These are phyloP conservation scores for Lonicera japonica DNA, from an alignment of 129 eudicot species.

Conservation along the genomic window DNA sequence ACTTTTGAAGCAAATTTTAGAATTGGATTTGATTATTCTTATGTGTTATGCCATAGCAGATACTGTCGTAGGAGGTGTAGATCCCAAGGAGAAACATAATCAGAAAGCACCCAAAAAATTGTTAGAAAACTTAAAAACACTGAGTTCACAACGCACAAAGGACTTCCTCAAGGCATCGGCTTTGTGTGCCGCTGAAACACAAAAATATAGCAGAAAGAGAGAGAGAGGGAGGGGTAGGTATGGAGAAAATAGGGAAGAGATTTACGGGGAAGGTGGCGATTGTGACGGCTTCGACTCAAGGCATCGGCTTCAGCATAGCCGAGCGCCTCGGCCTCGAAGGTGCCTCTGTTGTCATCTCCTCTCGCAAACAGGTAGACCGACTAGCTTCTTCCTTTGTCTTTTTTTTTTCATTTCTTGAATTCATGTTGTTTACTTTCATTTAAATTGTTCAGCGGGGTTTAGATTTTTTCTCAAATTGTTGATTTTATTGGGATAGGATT, in stretches of 20 bases:
- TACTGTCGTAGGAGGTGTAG: too few species aligned
- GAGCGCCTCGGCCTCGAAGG: conserved; percentile 92
- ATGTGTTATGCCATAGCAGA: too few species aligned
- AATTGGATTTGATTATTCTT: too few species aligned
- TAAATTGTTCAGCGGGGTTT: too few species aligned
- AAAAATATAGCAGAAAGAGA: too few species aligned
- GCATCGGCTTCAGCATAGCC: conserved; percentile 87
- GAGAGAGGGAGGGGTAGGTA: not conserved
- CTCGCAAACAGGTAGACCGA: conserved; percentile 89
- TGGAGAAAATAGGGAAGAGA: conserved; percentile 59
- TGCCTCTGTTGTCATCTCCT: conserved; percentile 84
- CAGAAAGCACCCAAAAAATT: too few species aligned
- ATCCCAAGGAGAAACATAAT: too few species aligned
- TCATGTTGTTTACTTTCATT: not conserved
- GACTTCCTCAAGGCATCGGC: too few species aligned
- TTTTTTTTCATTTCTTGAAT: not conserved
- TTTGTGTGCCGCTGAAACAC: too few species aligned
- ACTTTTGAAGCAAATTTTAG: too few species aligned
- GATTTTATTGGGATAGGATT: not conserved
- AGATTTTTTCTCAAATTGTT: not conserved
- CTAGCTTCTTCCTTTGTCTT: not conserved
- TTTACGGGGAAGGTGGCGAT: conserved; percentile 86
- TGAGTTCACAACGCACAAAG: too few species aligned
- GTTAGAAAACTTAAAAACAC: too few species aligned
- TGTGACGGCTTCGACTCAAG: conserved; percentile 96